Percentiles rank a stretch among this genome's conserved stretches.
These are phyloP conservation scores for Argentina anserina DNA, from an alignment of 306 rosid species.

Conservation along the genomic window DNA sequence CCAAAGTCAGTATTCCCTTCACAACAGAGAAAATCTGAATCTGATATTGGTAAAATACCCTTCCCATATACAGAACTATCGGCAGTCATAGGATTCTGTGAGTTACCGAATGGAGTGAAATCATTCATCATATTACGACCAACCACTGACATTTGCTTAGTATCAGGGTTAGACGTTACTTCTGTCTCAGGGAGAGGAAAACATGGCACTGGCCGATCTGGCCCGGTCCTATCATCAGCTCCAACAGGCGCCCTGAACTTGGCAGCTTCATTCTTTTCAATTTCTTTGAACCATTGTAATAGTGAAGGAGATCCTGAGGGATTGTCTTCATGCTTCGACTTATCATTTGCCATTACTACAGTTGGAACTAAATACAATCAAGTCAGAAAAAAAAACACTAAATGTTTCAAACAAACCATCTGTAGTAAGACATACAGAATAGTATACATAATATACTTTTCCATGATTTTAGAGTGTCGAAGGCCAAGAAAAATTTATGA, in stretches of 20 bases:
- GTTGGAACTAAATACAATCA: neutral
- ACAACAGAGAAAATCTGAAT: neutral
- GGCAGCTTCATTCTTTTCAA: conserved; percentile 13
- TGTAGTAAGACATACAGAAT: neutral
- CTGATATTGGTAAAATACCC: conserved; percentile 3
- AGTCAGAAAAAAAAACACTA: neutral
- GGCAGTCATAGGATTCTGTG: conserved; percentile 19
- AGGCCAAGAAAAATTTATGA: neutral
- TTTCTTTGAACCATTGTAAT: conserved; percentile 17
- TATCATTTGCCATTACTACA: conserved; percentile 25
- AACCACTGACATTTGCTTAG: conserved; percentile 1
- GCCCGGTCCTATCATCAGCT: conserved; percentile 8
- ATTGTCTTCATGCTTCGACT: conserved; percentile 5
- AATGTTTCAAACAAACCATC: neutral
- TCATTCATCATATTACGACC: conserved; percentile 11
- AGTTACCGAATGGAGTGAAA: conserved; percentile 25
- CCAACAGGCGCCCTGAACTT: conserved; percentile 3
- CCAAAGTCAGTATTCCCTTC: conserved; percentile 24
- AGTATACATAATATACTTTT: neutral
- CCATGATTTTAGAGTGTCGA: neutral
- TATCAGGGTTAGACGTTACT: conserved; percentile 17
- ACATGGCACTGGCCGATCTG: conserved; percentile 5
- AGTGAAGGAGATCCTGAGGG: conserved; percentile 13
- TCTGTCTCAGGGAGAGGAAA: conserved; percentile 21
- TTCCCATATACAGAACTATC: neutral